phyloP scores from a whole-genome alignment of 2,329 filamentous ascomycete species.

The Knufia fluminis region DNA sequence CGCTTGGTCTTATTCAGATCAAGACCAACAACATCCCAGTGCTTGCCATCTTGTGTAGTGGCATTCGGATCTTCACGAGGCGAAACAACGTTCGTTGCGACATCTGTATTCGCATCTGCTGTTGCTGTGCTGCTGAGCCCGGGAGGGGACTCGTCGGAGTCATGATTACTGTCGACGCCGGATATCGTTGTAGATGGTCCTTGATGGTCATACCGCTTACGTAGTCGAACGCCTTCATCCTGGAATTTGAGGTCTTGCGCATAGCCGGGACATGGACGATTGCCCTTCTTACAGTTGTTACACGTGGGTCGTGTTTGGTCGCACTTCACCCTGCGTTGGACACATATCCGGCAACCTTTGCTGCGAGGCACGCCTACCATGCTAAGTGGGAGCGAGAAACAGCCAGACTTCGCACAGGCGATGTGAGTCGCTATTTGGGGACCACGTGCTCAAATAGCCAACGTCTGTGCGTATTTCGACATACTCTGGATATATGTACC shows the following conservation, averaged over 20 bases:
- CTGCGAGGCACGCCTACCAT: conserved; percentile 35
- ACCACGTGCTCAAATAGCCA: too few relatives aligned
- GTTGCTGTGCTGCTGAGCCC: not conserved
- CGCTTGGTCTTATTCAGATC: conserved; percentile 6
- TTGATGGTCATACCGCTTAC: conserved; percentile 16
- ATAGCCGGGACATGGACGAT: conserved; percentile 30
- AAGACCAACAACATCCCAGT: conserved; percentile 9
- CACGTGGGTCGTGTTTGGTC: conserved; percentile 24
- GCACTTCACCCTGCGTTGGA: conserved; percentile 30
- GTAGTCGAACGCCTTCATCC: conserved; percentile 30
- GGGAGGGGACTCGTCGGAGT: not conserved
- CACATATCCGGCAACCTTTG: conserved; percentile 34
- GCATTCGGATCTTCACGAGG: too few relatives aligned
- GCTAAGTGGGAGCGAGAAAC: not conserved
- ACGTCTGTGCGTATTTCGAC: too few relatives aligned
- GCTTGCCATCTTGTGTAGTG: not conserved
- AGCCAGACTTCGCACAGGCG: too few relatives aligned
- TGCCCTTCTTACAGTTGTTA: conserved; percentile 26
- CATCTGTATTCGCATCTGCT: not conserved
- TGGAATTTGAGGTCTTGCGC: conserved; percentile 29
- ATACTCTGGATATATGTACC: too few relatives aligned
- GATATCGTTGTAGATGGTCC: not conserved
- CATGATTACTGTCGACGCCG: not conserved
- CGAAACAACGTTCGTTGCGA: too few relatives aligned
- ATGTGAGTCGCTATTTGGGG: too few relatives aligned